phyloP scores from a whole-genome alignment of 768 basidiomycete species.

The Austroboletus eburneus region DNA sequence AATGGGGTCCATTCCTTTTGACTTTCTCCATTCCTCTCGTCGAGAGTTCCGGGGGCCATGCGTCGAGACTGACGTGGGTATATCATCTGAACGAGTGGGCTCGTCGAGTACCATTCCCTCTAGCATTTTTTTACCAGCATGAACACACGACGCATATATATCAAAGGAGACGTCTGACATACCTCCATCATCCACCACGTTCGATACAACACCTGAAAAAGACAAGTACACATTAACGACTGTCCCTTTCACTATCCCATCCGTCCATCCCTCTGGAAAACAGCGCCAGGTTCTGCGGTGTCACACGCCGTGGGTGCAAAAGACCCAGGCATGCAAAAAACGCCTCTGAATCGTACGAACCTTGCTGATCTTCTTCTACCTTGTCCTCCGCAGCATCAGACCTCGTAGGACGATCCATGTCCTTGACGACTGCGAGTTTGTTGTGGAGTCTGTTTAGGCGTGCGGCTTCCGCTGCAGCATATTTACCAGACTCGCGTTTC shows the following conservation, averaged over 20 bases:
- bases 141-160: constrained; percentile 4
- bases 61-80: constrained; percentile 57
- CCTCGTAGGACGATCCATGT: constrained; percentile 27
- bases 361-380: constrained; percentile 38
- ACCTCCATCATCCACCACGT: constrained; percentile 18
- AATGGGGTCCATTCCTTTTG: constrained; percentile 65
- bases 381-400: constrained; percentile 28
- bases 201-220: constrained; percentile 17
- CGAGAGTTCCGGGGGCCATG: constrained; percentile 76
- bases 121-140: constrained; percentile 15
- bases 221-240: constrained; percentile 14
- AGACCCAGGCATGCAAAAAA: constrained; percentile 46
- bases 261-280: constrained; percentile 1
- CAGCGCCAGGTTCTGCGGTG: constrained; percentile 36
- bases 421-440: constrained; percentile 53
- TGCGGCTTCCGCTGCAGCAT: constrained; percentile 74
- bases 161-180: constrained; percentile 3
- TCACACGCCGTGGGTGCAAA: constrained; percentile 49
- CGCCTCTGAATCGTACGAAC: constrained; percentile 46
- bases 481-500: constrained; percentile 71
- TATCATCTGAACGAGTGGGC: constrained; percentile 20
- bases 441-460: constrained; percentile 67
- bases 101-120: constrained; percentile 57
- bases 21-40: constrained; percentile 75
- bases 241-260: not conserved